phyloP scores from a whole-genome alignment of 108 stramenopile genomes.

The Skeletonema tropicum region DNA sequence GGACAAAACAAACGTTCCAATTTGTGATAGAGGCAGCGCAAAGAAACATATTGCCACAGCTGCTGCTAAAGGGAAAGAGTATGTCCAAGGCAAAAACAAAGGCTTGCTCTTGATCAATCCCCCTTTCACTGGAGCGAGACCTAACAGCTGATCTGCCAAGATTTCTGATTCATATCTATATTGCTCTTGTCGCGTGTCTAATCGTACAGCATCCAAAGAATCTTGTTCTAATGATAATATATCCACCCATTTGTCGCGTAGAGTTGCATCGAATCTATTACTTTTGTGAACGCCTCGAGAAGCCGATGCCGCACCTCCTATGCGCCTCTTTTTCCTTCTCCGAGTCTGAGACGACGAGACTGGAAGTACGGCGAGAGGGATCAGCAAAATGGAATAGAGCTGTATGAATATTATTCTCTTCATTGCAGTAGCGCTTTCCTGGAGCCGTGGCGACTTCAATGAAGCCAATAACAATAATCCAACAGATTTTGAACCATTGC shows the following conservation, averaged over 20 bases:
- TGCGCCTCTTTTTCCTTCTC: not conserved
- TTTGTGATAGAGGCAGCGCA: conserved; percentile 1
- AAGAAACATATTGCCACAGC: conserved; percentile 8
- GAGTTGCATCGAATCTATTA: conserved; percentile 7
- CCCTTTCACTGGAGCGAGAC: conserved; percentile 11
- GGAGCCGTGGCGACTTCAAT: too few relatives aligned
- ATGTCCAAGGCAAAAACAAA: conserved; percentile 24
- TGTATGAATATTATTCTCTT: not conserved
- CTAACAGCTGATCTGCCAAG: conserved; percentile 31
- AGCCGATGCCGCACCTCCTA: not conserved
- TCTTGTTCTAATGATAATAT: conserved; percentile 11
- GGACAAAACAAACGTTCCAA: not conserved
- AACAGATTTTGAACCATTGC: too few relatives aligned
- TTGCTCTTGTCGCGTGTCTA: conserved; percentile 14
- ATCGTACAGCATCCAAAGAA: conserved; percentile 21
- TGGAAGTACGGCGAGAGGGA: not conserved
- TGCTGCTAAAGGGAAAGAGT: conserved; percentile 15
- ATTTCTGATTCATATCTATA: conserved; percentile 34
- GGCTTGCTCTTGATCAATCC: conserved; percentile 10
- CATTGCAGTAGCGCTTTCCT: not conserved
- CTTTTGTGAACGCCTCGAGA: conserved; percentile 4
- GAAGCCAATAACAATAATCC: too few relatives aligned
- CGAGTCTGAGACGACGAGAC: not conserved
- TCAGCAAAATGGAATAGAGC: not conserved
- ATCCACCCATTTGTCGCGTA: conserved; percentile 33